A percentile compares a stretch with the other conserved stretches of the same genome.
Evolutionary conservation across 768 basidiomycete genomes (phyloP).

Genomic region (Tricholoma saponaceum): DNA sequence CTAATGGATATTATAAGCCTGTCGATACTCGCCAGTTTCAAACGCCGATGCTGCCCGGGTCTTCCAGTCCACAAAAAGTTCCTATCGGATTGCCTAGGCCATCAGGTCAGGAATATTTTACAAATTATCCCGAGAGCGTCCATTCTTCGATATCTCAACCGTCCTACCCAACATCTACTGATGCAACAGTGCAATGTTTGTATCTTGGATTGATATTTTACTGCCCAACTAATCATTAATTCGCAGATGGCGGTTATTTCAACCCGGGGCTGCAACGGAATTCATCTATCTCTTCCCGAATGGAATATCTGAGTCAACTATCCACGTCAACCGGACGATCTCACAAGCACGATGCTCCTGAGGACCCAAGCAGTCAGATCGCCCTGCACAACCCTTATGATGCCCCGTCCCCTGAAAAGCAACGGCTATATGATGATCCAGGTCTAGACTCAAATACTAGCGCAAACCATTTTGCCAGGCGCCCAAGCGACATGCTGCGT

Average conservation of each 20-base stretch:
- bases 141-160: slow-evolving; percentile 2
- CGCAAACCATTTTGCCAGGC: slow-evolving; percentile 15
- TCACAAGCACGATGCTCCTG: slow-evolving; percentile 4
- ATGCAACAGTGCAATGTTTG: slow-evolving; percentile 10
- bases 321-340: slow-evolving; percentile 2
- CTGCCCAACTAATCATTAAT: not conserved
- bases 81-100: slow-evolving; percentile 2
- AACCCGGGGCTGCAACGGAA: slow-evolving; percentile 9
- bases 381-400: slow-evolving; percentile 4
- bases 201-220: not conserved
- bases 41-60: not conserved
- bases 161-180: not conserved
- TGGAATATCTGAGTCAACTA: slow-evolving; percentile 9
- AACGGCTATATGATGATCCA: slow-evolving; percentile 3
- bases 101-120: slow-evolving; percentile 4
- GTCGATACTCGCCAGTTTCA: slow-evolving; percentile 14
- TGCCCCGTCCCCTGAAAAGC: slow-evolving; percentile 2
- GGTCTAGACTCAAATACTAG: slow-evolving; percentile 1
- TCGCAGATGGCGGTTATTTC: slow-evolving; percentile 6
- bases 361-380: not conserved
- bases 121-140: not conserved
- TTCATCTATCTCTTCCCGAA: slow-evolving; percentile 8
- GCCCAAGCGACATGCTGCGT: slow-evolving; percentile 34
- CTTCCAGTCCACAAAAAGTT: slow-evolving; percentile 9
- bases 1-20: slow-evolving; percentile 13